Evolutionary conservation across 352 stramenopile species (phyloP), one percentile per base, ranked within the genome.

Genomic region (Globisporangium heterothallicum): DNA sequence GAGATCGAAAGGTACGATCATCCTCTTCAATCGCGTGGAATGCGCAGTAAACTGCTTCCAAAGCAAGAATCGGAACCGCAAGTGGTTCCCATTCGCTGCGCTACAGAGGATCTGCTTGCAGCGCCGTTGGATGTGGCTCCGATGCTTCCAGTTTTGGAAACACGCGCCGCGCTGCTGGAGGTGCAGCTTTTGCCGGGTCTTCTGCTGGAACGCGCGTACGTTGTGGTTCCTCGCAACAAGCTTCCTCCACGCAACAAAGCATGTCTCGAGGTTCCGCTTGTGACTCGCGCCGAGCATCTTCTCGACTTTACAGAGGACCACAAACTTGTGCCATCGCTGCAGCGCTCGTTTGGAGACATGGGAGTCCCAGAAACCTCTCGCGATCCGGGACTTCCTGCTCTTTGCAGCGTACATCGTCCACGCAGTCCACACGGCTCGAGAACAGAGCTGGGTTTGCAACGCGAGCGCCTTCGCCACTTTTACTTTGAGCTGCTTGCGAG

Each of bases 191-290:
- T 32, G 49, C 8, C 42, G 47, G 1, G 22, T 21, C 49, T 63
- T 64, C 19, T 26, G 38, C 42, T 55, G 41, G 12, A 84, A 65
- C 0, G 19, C 29, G 14, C 59, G 64, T 12, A 76, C 64, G 12
- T 21, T 53, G 1, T 64, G 61, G 9, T 43, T 57, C 3, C 63
- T 50, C 3, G 19, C 25, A 0, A 74, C 49, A 3, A 45, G 27
- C 16, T 79, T 84, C 1, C 72, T 59, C 77, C 77, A 88, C 0
- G 29, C 55, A 7, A 85, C 29, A 10, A 88, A 80, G 26, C 34
- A 48, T 0, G 10, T 7, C 30, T 78, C 72, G 0, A 66, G 9
- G 0, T 45, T 25, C 3, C 72, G 69, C 18, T 56, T 47, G 36
- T 53, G 21, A 47, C 61, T 65, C 2, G 60, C 49, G 3, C 66